Base-by-base conservation (phyloP, 768 basidiomycete genomes). In the Coprinopsis strossmayeri region DNA sequence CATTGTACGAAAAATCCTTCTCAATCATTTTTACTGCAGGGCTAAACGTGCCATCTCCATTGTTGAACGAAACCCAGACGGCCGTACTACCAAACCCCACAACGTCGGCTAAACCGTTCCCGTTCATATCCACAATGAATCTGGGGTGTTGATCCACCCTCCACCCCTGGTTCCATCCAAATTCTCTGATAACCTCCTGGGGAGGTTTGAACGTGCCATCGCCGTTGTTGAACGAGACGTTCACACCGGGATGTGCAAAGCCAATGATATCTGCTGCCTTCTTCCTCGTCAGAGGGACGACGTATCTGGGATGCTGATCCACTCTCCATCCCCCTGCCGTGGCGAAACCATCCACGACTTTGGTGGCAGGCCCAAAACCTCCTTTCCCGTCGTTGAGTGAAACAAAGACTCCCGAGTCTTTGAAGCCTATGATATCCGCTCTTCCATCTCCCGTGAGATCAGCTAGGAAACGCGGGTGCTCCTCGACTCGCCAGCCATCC, bases 241-340 rank as follows among this genome's bases (percentile, higher is more conserved):
- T 38, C 12, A 48, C 34, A n/a, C 46, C 46, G 13, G 11, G 7
- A 17, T 48, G 17, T 9, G 7, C 46, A 23, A 35, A 48, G 24
- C 46, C 46, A 18, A 48, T 39, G n/a, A 48, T 48, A 27, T 48
- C 46, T 24, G 46, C 46, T 18, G 23, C 24, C 13, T 21, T 28
- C 12, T 28, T 17, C 11, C 21, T 18, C 18, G 45, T 34, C 24
- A 48, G 5, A 17, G 20, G 23, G 3, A 25, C 23, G 11, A 48
- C 34, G 35, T 38, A 48, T 2, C 46, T 34, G 15, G 46, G 46
- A 13, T 48, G 46, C 3, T 25, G 37, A 3, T 48, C 21, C 10
- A 10, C 35, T 21, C 24, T 18, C 46, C 46, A 48, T 18, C 34
- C 34, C 3, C 9, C 10, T 21, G 7, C 7, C 11, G 2, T 13